Base-by-base conservation (phyloP, 306 rosid genomes). In the Medicago arabica region DNA sequence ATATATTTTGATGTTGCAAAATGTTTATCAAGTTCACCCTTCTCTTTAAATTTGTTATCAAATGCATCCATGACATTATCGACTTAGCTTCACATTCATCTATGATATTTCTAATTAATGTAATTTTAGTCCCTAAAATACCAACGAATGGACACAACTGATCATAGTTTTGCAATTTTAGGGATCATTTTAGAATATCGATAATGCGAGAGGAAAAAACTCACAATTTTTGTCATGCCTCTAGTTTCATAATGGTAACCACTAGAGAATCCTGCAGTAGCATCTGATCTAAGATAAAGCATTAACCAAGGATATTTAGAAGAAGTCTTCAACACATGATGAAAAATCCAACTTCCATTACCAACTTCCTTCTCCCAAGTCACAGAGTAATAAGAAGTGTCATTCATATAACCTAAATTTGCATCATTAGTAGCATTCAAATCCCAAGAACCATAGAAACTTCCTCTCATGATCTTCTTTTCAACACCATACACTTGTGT, bases 251-350 rank as follows among this genome's bases (percentile, higher is more conserved):
- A 88, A 74, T 82, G 93, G 69, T 90, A 90, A 6, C 96, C 96
- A 19, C 96, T 91, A 43, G 96, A 90, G 44, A 74, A 88, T 66
- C 91, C 96, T 55, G 41, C 44, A 23, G 93, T 88, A 21, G 93
- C 93, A 79, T 90, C 90, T 69, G 93, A 91, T 75, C 96, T 83
- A 38, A 90, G 81, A 81, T 90, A 90, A 41, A 90, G 79, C 93
- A 90, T 90, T 78, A 88, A 64, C 96, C 91, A 87, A 69, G 93
- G 96, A 16, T 90, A 90, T 69, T 85, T 87, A 46, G 79, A 80
- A 41, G 93, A 88, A 16, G 93, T 90, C 81, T 78, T 86, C 40
- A 88, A 83, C 63, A 79, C 87, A 66, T 88, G 91, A 6, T 64
- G 64, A 81, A 90, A 90, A 4, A 59, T 63, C 96, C 96, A 90